Base-by-base conservation (phyloP, 306 rosid species). In the Oxytropis ochrocephala region DNA sequence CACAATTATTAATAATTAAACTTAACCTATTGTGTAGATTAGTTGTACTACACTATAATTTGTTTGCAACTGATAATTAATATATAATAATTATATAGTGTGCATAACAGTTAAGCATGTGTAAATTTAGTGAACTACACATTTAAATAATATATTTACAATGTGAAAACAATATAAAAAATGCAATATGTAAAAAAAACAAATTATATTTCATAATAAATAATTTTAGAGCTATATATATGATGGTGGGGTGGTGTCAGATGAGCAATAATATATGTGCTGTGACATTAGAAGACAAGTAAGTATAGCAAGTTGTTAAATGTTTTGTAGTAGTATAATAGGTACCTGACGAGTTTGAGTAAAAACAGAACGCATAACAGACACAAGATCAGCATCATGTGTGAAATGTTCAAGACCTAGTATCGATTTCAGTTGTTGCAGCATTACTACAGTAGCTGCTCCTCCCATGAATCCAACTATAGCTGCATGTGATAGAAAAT, bases 391-490 rank as follows among this genome's bases (percentile, higher is more conserved):
- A 2, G 96, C 85, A 1, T 43, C 67, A 35, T 78, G 89, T 5
- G 99, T 94, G 65, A 94, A 94, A 75, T 88, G 91, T 0, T 81
- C 78, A 5, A 94, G 89, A 0, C 99, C 99, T 11, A 94, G 72
- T 14, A 91, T 84, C 11, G 88, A 85, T 79, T 94, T 94, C 5
- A 94, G 83, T 38, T 94, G 99, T n/a, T 94, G 99, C 39, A 94
- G 77, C 65, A 88, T 81, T 36, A 94, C 97, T 64, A 91, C 95
- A 1, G 95, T 89, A 1, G 99, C 99, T 43, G 99, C 96, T 54
- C 99, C 99, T 2, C 86, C 97, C 99, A 94, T 94, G 85, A 94
- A 94, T 72, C 99, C 99, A 47, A 91, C 91, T 24, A 94, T 91
- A 6, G 89, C 80, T 59, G 99, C 97, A 79, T 94, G 97, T 78